These are phyloP conservation scores for Lagenaria siceraria DNA, from an alignment of 306 rosid species.

Conservation along the genomic window DNA sequence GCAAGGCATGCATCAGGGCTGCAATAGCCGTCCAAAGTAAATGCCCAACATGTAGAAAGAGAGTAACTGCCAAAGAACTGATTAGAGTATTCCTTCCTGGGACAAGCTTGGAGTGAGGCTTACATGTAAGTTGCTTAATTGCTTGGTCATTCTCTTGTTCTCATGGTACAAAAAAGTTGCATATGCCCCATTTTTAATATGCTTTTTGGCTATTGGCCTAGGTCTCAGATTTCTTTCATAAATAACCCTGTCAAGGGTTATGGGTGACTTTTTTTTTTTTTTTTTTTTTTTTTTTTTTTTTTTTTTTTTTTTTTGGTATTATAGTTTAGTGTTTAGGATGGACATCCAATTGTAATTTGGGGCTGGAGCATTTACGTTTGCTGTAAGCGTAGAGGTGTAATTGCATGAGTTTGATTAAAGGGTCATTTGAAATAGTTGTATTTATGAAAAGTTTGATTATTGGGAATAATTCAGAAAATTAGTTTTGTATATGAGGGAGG, in stretches of 20 bases:
- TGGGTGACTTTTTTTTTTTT: neutral
- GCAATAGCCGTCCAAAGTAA: conserved; percentile 30
- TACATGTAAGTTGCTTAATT: conserved; percentile 17
- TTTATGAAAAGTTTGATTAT: neutral
- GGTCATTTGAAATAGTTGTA: neutral
- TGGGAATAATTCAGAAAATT: neutral
- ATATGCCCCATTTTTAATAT: neutral
- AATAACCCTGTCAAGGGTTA: neutral
- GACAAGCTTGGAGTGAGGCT: conserved; percentile 28
- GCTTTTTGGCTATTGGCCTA: neutral
- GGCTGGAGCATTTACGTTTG: neutral
- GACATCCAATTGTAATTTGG: neutral
- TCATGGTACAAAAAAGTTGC: neutral
- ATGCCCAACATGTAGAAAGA: conserved; percentile 84
- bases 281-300: neutral
- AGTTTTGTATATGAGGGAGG: neutral
- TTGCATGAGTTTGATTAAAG: neutral
- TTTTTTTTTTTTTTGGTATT: neutral
- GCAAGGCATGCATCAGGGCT: conserved; percentile 47
- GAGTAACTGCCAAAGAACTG: conserved; percentile 37
- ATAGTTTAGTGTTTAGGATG: neutral
- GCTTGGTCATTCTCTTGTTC: neutral
- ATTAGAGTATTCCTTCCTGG: conserved; percentile 74
- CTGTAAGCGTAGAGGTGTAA: neutral
- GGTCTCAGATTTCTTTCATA: neutral